phyloP scores from a whole-genome alignment of 2,329 filamentous ascomycete species.

The Fusarium sterilihyphosum region DNA sequence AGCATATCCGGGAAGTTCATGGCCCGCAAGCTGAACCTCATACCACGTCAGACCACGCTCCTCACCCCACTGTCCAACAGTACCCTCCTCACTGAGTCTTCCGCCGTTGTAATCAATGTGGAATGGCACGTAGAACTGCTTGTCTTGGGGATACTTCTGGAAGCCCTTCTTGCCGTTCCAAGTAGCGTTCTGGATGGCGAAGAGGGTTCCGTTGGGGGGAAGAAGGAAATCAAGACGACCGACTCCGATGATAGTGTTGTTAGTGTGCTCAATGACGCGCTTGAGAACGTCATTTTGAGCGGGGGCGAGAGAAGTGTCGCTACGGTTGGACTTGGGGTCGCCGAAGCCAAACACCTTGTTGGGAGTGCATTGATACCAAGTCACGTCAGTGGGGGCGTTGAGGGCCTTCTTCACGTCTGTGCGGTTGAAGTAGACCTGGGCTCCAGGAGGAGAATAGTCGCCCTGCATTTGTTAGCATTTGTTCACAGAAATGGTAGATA shows the following conservation, averaged over 20 bases:
- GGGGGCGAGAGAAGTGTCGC: constrained; percentile 28
- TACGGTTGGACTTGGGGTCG: constrained; percentile 21
- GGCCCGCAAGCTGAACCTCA: constrained; percentile 71
- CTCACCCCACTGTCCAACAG: constrained; percentile 74
- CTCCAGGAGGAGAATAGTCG: constrained; percentile 70
- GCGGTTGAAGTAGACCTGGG: constrained; percentile 75
- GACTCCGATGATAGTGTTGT: constrained; percentile 46
- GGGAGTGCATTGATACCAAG: constrained; percentile 42
- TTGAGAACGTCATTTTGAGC: constrained; percentile 37
- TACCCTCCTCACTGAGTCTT: constrained; percentile 67
- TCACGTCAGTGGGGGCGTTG: constrained; percentile 62
- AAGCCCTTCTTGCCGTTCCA: constrained; percentile 79
- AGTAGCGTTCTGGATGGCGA: constrained; percentile 82
- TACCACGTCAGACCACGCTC: constrained; percentile 82
- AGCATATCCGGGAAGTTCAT: constrained; percentile 52
- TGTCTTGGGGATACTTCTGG: constrained; percentile 54
- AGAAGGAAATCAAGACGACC: constrained; percentile 68
- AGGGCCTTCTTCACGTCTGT: constrained; percentile 75
- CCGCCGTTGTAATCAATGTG: constrained; percentile 53
- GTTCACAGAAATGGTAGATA: rapidly evolving
- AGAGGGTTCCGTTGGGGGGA: constrained; percentile 74
- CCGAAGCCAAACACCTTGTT: constrained; percentile 42
- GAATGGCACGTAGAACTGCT: constrained; percentile 76
- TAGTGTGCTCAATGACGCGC: constrained; percentile 46
- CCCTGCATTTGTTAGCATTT: constrained; percentile 46